Evolutionary conservation across 768 basidiomycete genomes (phyloP).

Genomic region (Leccinellum luteum): DNA sequence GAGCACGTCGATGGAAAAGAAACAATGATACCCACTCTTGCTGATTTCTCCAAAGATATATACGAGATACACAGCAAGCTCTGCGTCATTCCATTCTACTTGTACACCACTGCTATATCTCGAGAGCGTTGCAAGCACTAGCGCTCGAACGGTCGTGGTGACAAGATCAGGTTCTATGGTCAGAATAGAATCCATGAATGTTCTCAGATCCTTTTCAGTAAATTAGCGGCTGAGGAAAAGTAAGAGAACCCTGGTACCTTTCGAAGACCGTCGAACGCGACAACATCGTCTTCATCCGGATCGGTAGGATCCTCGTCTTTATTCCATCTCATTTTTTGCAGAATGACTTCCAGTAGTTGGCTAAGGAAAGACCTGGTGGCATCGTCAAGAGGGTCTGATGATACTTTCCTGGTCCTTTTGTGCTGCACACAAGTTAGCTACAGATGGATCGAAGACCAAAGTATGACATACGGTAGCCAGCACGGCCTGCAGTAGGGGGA

Average conservation of each 20-base stretch:
- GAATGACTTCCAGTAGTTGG: slow-evolving; percentile 71
- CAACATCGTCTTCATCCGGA: slow-evolving; percentile 83
- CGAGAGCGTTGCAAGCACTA: slow-evolving; percentile 73
- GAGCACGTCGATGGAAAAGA: not conserved
- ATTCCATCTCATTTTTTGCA: slow-evolving; percentile 91
- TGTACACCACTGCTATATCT: slow-evolving; percentile 56
- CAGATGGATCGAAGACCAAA: not conserved
- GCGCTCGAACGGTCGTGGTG: slow-evolving; percentile 67
- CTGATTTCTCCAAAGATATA: slow-evolving; percentile 93
- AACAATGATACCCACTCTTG: slow-evolving; percentile 58
- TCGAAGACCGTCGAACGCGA: slow-evolving; percentile 80
- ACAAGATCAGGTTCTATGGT: slow-evolving; percentile 85
- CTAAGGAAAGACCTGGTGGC: slow-evolving; percentile 73
- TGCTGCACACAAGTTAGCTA: slow-evolving; percentile 50
- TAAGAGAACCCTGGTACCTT: slow-evolving; percentile 50
- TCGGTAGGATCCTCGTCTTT: slow-evolving; percentile 76
- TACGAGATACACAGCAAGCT: slow-evolving; percentile 89
- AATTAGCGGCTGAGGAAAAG: slow-evolving; percentile 13
- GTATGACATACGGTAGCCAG: slow-evolving; percentile 60
- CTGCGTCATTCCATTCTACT: slow-evolving; percentile 89
- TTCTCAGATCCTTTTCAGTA: slow-evolving; percentile 69
- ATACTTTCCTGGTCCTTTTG: slow-evolving; percentile 67
- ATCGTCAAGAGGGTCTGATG: slow-evolving; percentile 60
- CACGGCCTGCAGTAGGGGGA: slow-evolving; percentile 73
- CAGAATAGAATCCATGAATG: slow-evolving; percentile 83